Evolutionary conservation across 345 rosid genomes (phyloP).

Genomic region (rapeseed (Brassica napus)): Da-Ae NC_063434.1:18900001-18900500

Average conservation of each 20-base stretch:
- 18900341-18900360: background rate
- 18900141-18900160: conserved; percentile 24
- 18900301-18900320: conserved; percentile 36
- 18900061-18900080: conserved; percentile 34
- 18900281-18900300: conserved; percentile 24
- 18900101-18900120: conserved; percentile 19
- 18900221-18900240: conserved; percentile 21
- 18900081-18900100: conserved; percentile 12
- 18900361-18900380: conserved; percentile 17
- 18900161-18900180: conserved; percentile 26
- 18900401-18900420: conserved; percentile 27
- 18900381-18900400: conserved; percentile 25
- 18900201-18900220: conserved; percentile 30
- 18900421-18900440: background rate
- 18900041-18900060: conserved; percentile 18
- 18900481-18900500: background rate
- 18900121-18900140: conserved; percentile 26
- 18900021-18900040: conserved; percentile 10
- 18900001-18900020: background rate
- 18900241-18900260: background rate
- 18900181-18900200: conserved; percentile 26
- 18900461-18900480: conserved; percentile 22
- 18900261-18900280: conserved; percentile 21
- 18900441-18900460: conserved; percentile 24
- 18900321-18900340: conserved; percentile 9